A percentile compares a stretch with the other conserved stretches of the same genome.
Evolutionary conservation across 106 monocot species (phyloP).

Genomic region (Dendrobium catenatum): DNA sequence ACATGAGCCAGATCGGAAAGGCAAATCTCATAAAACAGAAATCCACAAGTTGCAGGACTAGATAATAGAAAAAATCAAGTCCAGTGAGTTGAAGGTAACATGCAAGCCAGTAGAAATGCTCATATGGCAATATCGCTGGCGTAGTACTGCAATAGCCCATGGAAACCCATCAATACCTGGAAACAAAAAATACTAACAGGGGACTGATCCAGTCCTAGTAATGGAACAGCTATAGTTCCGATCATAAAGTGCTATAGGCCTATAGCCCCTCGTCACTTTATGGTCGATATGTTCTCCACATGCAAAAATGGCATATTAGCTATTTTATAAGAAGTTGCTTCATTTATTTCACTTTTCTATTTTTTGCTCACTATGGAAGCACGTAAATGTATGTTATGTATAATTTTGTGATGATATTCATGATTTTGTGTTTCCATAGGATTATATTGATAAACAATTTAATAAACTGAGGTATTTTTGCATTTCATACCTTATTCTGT

Average conservation of each 20-base stretch:
- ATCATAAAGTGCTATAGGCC: too few relatives aligned
- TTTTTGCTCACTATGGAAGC: neutral
- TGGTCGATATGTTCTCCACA: neutral
- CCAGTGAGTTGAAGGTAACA: neutral
- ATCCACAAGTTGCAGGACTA: neutral
- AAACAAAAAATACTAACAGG: too few relatives aligned
- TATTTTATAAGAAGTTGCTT: neutral
- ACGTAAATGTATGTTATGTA: neutral
- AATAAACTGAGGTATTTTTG: neutral
- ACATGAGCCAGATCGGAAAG: too few relatives aligned
- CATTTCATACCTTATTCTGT: neutral
- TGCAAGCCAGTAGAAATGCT: too few relatives aligned
- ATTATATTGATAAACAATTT: neutral
- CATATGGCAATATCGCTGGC: too few relatives aligned
- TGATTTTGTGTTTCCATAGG: neutral
- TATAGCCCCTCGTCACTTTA: neutral
- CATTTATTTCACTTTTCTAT: neutral
- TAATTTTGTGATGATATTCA: neutral
- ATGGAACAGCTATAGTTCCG: too few relatives aligned
- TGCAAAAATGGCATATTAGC: neutral
- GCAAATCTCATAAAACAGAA: too few relatives aligned
- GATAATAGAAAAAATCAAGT: neutral
- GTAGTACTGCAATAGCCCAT: too few relatives aligned
- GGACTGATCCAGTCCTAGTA: too few relatives aligned
- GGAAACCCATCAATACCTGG: too few relatives aligned